Evolutionary conservation across 352 stramenopile genomes (phyloP).

Genomic region (Globisporangium solare): DNA sequence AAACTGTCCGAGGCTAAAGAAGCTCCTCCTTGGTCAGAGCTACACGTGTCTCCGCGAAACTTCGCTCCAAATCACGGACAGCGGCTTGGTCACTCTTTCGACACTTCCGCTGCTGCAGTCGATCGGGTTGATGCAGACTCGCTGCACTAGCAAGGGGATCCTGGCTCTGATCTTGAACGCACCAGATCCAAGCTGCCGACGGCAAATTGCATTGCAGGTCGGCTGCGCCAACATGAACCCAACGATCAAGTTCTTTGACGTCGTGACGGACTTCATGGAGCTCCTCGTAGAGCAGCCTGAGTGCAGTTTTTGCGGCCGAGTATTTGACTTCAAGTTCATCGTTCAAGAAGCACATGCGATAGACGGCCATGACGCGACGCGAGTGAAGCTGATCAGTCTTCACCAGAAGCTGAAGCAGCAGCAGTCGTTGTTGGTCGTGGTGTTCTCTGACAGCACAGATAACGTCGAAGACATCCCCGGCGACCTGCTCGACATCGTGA

Average conservation of each 20-base stretch:
- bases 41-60: too few species aligned
- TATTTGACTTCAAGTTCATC: background rate
- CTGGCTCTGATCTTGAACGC: background rate
- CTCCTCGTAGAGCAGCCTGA: background rate
- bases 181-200: background rate
- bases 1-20: background rate
- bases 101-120: background rate
- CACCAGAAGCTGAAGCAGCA: too few species aligned
- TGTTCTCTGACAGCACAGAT: too few species aligned
- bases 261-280: background rate
- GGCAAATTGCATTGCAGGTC: background rate
- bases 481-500: too few species aligned
- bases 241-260: background rate
- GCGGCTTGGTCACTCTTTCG: background rate
- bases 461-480: too few species aligned
- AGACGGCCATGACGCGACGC: too few species aligned
- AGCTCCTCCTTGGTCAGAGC: background rate
- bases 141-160: background rate
- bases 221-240: background rate
- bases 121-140: background rate
- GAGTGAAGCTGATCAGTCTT: too few species aligned
- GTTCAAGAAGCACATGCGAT: too few species aligned
- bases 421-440: too few species aligned
- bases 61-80: background rate
- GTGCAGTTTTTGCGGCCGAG: background rate